Percentiles rank a stretch among this genome's conserved stretches.
phyloP scores from a whole-genome alignment of 345 rosid genomes.

The Citrus unshiu region DNA sequence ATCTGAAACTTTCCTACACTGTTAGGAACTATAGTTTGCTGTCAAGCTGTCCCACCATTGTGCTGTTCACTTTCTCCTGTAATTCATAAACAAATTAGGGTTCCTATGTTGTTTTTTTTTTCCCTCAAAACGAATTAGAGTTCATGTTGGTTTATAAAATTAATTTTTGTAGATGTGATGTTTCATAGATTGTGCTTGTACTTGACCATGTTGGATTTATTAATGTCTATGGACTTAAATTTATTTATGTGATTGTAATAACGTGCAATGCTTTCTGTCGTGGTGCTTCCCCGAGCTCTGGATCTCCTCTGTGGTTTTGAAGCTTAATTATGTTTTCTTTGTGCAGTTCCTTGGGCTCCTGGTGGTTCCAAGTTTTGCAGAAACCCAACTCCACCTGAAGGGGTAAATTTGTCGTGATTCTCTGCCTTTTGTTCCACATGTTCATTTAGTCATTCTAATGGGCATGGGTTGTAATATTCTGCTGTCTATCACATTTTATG shows the following conservation, averaged over 20 bases:
- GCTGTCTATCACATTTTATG: background rate
- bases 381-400: conserved; percentile 90
- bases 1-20: background rate
- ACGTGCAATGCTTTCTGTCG: background rate
- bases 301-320: background rate
- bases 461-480: background rate
- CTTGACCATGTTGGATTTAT: background rate
- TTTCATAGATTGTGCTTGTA: background rate
- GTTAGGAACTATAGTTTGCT: background rate
- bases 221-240: background rate
- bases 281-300: background rate
- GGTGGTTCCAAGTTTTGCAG: conserved; percentile 92
- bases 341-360: conserved; percentile 99
- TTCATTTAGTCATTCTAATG: background rate
- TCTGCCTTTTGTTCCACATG: background rate
- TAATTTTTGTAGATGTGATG: background rate
- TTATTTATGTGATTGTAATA: background rate
- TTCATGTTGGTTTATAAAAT: background rate
- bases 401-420: conserved; percentile 47
- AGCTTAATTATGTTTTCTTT: conserved; percentile 20
- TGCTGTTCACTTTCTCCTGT: background rate
- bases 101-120: background rate
- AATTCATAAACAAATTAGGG: background rate
- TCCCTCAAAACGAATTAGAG: background rate
- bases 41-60: background rate